These are phyloP conservation scores for Debaryomycetaceae sp. DNA, from an alignment of 1,139 yeast genomes.

Conservation along the genomic window DNA sequence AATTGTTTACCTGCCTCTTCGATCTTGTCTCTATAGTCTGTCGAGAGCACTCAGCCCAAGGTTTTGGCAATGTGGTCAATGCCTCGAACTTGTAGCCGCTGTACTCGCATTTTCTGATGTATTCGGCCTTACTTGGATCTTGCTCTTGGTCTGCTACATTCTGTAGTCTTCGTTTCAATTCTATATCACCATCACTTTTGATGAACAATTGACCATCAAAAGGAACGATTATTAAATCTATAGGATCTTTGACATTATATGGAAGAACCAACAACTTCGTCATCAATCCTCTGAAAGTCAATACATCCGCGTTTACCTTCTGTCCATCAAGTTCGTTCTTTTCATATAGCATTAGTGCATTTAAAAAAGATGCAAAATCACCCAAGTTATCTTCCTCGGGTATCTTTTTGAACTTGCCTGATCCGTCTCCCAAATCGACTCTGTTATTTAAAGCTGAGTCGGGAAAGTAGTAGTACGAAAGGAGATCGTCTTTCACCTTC, in stretches of 20 bases:
- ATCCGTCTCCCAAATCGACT: constrained; percentile 65
- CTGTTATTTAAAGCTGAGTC: constrained; percentile 53
- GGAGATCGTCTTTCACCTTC: constrained; percentile 35
- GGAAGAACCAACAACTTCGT: constrained; percentile 64
- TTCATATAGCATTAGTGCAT: constrained; percentile 57
- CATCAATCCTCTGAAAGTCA: constrained; percentile 84
- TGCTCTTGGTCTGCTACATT: constrained; percentile 19
- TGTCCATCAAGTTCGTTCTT: constrained; percentile 29
- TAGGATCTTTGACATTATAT: constrained; percentile 49
- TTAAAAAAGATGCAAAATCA: constrained; percentile 57
- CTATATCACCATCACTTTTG: constrained; percentile 52
- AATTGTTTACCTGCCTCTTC: constrained; percentile 58
- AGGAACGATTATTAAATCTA: constrained; percentile 59
- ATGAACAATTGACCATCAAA: constrained; percentile 86
- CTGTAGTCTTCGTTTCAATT: constrained; percentile 24
- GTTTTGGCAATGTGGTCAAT: constrained; percentile 68
- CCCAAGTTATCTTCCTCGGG: constrained; percentile 52
- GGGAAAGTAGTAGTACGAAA: constrained; percentile 75
- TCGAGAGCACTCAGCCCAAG: constrained; percentile 70
- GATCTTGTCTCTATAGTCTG: constrained; percentile 61
- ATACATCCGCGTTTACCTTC: constrained; percentile 58
- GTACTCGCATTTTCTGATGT: constrained; percentile 45
- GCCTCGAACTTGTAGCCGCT: constrained; percentile 87
- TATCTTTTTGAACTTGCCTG: constrained; percentile 50
- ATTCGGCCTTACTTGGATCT: constrained; percentile 35